Base-by-base conservation (phyloP, 352 stramenopile species). In the Globisporangium heterothallicum region DNA sequence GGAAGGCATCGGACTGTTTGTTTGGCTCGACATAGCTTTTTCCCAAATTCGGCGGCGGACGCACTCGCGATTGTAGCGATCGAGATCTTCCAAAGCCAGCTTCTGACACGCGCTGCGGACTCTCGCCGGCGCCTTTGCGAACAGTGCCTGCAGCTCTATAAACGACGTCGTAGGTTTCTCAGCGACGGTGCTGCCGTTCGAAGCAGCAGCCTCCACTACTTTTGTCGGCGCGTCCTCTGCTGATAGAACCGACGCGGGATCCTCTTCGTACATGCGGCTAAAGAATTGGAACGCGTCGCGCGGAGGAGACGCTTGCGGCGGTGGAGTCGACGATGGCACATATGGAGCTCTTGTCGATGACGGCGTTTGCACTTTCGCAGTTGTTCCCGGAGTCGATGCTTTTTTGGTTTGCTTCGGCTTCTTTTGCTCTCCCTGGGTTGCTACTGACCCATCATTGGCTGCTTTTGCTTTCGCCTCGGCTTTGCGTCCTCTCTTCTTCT, bases 31-130 rank as follows among this genome's bases (percentile, higher is more conserved):
- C 51, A 70, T 73, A 7, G 76, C 68, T 35, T 85, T 88, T 42
- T 85, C 64, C 71, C 73, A 83, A 27, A 85, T 68, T n/a, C 72
- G 70, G 7, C 64, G 53, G 13, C 77, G 77, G 22, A 88, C 59
- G 27, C 77, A 67, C 42, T 85, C 74, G 36, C 72, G 72, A 35
- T 88, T 77, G 49, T 74, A 88, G 14, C 77, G 74, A 25, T 84
- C 72, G 22, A 73, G 50, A 25, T 88, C 74, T 8, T 75, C 64
- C 0, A 58, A 59, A 32, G 72, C 74, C 32, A 84, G 41, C 29
- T 70, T 46, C 61, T 83, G 66, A 26, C 77, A 88, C 42, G 64
- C 47, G 2, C 46, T 63, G 10, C 59, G 63, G 13, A 83, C 55
- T 7, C 70, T 43, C 14, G 47, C 32, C 13, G 73, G 53, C 3